Percentiles rank a stretch among this genome's conserved stretches.
These are phyloP conservation scores for Corchorus capsularis DNA, from an alignment of 345 rosid species.

Conservation along the genomic window DNA sequence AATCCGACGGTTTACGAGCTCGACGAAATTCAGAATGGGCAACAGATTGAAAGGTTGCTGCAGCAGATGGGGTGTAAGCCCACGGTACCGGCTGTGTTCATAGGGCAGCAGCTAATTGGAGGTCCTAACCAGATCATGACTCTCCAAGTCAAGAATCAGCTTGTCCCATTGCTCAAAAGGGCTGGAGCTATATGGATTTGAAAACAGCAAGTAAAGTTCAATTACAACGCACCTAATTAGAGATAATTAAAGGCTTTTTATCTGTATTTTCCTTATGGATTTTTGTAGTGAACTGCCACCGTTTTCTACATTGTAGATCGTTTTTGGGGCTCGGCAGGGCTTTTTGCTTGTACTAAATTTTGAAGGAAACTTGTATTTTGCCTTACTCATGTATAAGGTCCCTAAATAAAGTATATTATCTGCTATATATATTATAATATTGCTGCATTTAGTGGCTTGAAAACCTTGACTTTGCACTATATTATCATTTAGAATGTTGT, in stretches of 20 bases:
- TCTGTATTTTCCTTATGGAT: conserved; percentile 1
- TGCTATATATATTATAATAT: neutral
- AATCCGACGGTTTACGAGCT: conserved; percentile 73
- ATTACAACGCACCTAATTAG: too few species aligned
- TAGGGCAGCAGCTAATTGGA: conserved; percentile 68
- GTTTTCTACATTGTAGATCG: conserved; percentile 2
- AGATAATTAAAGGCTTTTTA: neutral
- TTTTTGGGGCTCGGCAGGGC: conserved; percentile 18
- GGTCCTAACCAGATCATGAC: conserved; percentile 78
- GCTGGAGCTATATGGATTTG: conserved; percentile 93
- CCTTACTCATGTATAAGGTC: conserved; percentile 15
- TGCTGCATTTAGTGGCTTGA: neutral
- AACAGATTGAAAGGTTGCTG: conserved; percentile 59
- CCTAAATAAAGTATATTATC: neutral
- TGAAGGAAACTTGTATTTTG: neutral
- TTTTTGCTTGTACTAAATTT: conserved; percentile 1
- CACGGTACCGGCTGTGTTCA: conserved; percentile 78
- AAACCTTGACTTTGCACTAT: neutral
- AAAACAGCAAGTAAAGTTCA: neutral
- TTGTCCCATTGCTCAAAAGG: conserved; percentile 57
- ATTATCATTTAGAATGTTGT: neutral
- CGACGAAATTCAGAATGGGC: conserved; percentile 58
- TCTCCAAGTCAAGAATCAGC: conserved; percentile 67
- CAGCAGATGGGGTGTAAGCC: conserved; percentile 62
- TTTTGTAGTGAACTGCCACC: neutral